Evolutionary conservation across 371 early-diverging fungal genomes (phyloP).

Genomic region (Apophysomyces elegans): DNA sequence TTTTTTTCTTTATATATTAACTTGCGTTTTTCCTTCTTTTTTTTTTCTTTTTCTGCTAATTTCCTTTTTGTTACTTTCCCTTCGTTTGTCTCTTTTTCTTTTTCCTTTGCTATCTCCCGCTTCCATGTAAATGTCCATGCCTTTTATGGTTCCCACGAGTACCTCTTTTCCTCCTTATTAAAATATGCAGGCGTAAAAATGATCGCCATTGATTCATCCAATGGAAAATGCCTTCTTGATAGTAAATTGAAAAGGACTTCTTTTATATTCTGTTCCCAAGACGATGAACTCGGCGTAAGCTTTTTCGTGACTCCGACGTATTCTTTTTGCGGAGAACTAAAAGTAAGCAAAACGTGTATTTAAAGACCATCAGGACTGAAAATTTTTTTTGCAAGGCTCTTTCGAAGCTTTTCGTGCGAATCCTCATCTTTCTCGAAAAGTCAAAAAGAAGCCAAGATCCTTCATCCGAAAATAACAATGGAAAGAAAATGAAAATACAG

Average conservation of each 20-base stretch:
- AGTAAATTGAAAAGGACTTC: too few species aligned
- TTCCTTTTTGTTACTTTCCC: too few species aligned
- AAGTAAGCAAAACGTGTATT: too few species aligned
- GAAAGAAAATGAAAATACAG: conserved; percentile 21
- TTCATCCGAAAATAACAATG: conserved; percentile 11
- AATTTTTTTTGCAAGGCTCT: conserved; percentile 17
- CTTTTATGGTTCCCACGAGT: background rate
- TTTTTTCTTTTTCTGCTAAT: background rate
- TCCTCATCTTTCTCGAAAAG: conserved; percentile 17
- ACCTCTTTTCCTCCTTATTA: background rate
- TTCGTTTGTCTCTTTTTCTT: too few species aligned
- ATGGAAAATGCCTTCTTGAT: too few species aligned
- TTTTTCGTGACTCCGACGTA: too few species aligned
- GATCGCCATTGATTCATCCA: too few species aligned
- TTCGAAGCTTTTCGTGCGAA: conserved; percentile 22
- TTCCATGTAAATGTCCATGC: background rate
- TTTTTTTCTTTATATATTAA: background rate
- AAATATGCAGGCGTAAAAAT: too few species aligned
- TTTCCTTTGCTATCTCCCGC: background rate
- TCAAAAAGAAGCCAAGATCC: conserved; percentile 23
- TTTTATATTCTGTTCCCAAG: too few species aligned
- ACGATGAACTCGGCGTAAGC: too few species aligned
- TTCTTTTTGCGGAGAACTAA: too few species aligned
- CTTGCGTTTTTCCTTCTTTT: background rate
- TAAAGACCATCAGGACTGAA: background rate